These are phyloP conservation scores for Amorphotheca resinae DNA, from an alignment of 495 filamentous ascomycete genomes.

Conservation along the genomic window DNA sequence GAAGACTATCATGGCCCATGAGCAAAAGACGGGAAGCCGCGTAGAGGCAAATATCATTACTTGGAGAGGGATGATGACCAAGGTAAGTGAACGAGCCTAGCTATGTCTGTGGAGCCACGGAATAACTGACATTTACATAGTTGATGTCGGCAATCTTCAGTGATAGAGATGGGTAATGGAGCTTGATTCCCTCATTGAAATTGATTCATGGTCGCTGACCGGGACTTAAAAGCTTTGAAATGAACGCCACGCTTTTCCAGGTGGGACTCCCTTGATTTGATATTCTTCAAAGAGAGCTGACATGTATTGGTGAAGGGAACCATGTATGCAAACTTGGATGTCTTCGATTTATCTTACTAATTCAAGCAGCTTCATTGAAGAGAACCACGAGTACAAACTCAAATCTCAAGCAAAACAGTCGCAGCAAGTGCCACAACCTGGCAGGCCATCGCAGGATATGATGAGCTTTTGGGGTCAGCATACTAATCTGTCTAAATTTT, in stretches of 20 bases:
- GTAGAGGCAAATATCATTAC: slow-evolving; percentile 74
- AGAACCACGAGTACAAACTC: slow-evolving; percentile 61
- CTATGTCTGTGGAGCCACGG: not conserved
- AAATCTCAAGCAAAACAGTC: slow-evolving; percentile 31
- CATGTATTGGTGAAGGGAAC: slow-evolving; percentile 43
- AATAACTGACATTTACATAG: slow-evolving; percentile 27
- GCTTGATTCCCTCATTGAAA: not conserved
- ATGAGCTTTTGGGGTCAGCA: slow-evolving; percentile 52
- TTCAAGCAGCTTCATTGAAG: slow-evolving; percentile 72
- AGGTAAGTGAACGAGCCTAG: slow-evolving; percentile 35
- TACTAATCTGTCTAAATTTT: slow-evolving; percentile 6
- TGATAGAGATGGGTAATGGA: slow-evolving; percentile 58
- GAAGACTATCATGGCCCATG: slow-evolving; percentile 57
- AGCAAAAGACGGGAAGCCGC: slow-evolving; percentile 50
- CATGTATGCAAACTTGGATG: slow-evolving; percentile 41
- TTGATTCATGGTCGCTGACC: slow-evolving; percentile 1
- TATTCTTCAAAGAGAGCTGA: slow-evolving; percentile 8
- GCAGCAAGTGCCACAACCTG: slow-evolving; percentile 37
- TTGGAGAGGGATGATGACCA: slow-evolving; percentile 98
- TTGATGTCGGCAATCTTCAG: slow-evolving; percentile 80
- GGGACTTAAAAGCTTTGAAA: slow-evolving; percentile 61
- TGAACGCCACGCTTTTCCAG: slow-evolving; percentile 87
- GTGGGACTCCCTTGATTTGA: slow-evolving; percentile 35
- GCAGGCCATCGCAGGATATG: slow-evolving; percentile 47
- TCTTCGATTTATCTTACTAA: slow-evolving; percentile 8